These are phyloP conservation scores for Trypanosomatidae sp. DNA, from an alignment of 208 protist genomes.

Conservation along the genomic window DNA sequence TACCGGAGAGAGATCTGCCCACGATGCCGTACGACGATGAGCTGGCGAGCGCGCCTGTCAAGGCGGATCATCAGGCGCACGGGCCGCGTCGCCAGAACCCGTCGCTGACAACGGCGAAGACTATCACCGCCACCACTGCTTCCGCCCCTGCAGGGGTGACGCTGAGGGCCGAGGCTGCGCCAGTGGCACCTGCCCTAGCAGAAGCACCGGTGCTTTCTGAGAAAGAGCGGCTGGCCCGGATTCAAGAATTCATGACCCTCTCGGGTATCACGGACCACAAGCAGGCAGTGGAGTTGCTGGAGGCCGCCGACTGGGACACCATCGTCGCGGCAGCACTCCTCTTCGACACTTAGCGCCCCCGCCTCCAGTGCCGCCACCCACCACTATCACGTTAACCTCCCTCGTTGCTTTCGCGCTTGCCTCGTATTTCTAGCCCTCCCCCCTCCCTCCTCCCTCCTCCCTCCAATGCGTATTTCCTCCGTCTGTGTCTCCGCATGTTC, in stretches of 20 bases:
- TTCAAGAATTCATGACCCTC: constrained; percentile 42
- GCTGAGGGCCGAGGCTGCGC: not conserved
- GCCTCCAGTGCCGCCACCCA: not conserved
- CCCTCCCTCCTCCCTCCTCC: too few species aligned
- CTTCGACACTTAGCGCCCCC: constrained; percentile 10
- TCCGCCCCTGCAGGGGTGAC: not conserved
- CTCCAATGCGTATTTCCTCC: not conserved
- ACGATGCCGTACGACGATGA: not conserved
- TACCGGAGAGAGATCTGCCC: constrained; percentile 53
- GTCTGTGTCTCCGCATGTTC: not conserved
- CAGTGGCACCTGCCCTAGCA: not conserved
- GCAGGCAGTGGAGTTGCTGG: constrained; percentile 40
- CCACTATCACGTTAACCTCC: not conserved
- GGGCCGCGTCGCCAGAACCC: not conserved
- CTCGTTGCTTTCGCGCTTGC: not conserved
- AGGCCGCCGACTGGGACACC: constrained; percentile 48
- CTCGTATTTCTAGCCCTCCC: not conserved
- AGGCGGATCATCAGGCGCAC: not conserved
- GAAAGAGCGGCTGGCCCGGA: not conserved
- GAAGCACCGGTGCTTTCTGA: constrained; percentile 1
- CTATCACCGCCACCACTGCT: not conserved
- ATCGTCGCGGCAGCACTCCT: constrained; percentile 33
- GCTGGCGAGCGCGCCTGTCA: not conserved
- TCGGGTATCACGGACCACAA: constrained; percentile 25
- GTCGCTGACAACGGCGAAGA: not conserved